phyloP scores from a whole-genome alignment of 2,329 filamentous ascomycete genomes.

The Pezicula radicicola region DNA sequence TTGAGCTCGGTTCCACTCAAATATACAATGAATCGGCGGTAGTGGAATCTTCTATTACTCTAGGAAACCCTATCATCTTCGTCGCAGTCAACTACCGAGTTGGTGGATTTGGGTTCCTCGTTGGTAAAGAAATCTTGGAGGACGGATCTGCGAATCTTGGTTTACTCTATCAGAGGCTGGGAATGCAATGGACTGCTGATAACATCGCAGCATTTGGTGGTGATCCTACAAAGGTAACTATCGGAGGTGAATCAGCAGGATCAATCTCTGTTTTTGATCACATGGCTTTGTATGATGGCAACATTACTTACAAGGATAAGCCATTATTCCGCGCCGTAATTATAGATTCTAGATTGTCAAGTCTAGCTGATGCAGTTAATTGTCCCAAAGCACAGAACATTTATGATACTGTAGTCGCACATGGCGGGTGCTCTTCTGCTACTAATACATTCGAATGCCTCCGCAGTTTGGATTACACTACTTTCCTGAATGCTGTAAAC shows the following conservation, averaged over 20 bases:
- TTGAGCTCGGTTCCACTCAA: conserved; percentile 48
- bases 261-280: conserved; percentile 74
- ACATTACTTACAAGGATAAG: conserved; percentile 72
- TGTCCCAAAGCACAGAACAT: conserved; percentile 60
- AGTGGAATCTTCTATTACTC: neutral
- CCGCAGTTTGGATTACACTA: conserved; percentile 54
- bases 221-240: conserved; percentile 71
- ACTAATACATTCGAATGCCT: conserved; percentile 64
- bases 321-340: conserved; percentile 73
- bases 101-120: conserved; percentile 71
- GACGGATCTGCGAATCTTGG: conserved; percentile 71
- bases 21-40: conserved; percentile 35
- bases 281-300: conserved; percentile 69
- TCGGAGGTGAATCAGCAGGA: conserved; percentile 71
- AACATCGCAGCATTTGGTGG: conserved; percentile 78
- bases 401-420: conserved; percentile 59
- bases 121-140: conserved; percentile 62
- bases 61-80: neutral
- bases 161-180: conserved; percentile 69
- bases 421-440: conserved; percentile 57
- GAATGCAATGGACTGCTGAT: conserved; percentile 72
- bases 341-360: conserved; percentile 69
- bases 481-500: conserved; percentile 63
- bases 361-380: conserved; percentile 62
- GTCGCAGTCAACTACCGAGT: conserved; percentile 53